These are phyloP conservation scores for Elsinoe ampelina DNA, from an alignment of 2,329 filamentous ascomycete genomes.

Conservation along the genomic window DNA sequence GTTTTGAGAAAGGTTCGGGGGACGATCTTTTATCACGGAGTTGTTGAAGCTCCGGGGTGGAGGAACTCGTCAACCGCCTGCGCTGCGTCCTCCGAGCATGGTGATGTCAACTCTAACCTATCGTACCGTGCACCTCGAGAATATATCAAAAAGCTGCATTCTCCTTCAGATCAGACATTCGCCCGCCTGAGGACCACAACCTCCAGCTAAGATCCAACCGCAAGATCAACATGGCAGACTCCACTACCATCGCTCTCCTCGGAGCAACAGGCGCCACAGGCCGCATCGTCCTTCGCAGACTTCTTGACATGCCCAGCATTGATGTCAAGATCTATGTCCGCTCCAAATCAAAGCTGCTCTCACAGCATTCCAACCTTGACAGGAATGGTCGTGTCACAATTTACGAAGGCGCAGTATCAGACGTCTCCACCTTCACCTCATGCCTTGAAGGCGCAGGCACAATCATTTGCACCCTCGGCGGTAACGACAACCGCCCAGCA, in stretches of 20 bases:
- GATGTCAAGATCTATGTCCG: constrained; percentile 2
- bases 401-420: neutral
- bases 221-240: neutral
- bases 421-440: neutral
- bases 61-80: neutral
- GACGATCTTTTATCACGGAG: neutral
- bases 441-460: neutral
- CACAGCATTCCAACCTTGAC: neutral
- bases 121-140: neutral
- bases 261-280: constrained; percentile 2
- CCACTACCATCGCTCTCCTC: neutral
- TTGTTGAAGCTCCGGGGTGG: neutral
- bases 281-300: neutral
- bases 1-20: neutral
- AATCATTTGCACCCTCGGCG: constrained; percentile 5
- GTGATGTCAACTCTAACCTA: neutral
- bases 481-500: constrained; percentile 4
- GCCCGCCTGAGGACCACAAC: neutral
- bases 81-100: neutral
- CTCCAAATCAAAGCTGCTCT: neutral
- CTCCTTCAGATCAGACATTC: no score
- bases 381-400: neutral
- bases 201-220: neutral
- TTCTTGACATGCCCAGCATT: neutral
- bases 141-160: neutral